Base-by-base conservation (phyloP, 805 yeast genomes). In the Candida morakotiae region DNA sequence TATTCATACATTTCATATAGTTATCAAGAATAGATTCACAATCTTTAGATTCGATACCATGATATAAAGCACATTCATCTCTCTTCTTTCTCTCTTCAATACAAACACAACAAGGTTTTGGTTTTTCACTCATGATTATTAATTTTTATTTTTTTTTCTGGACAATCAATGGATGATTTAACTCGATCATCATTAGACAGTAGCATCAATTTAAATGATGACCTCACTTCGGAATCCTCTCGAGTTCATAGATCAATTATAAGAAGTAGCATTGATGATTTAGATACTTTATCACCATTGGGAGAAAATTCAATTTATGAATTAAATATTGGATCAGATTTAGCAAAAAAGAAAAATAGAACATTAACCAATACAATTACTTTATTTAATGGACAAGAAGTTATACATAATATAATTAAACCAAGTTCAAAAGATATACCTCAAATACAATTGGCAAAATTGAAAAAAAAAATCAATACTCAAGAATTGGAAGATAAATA, bases 41-140 rank as follows among this genome's bases (percentile, higher is more conserved):
- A 51, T 87, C 82, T 22, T 81, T 87, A 31, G 85, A 71, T 14
- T 88, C 97, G 48, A 82, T 82, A 33, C 96, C 96, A 51, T 85
- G 79, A 48, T 77, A 64, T 45, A 91, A 71, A 39, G 91, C 66
- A 58, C 98, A 93, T 53, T 88, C 89, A 53, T 91, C 98, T 55
- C 98, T 76, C 17, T 65, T 58, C 43, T 82, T 73, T 63, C 87
- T 87, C 54, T 87, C 87, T 23, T 83, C 84, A 49, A 81, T 75
- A 62, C 98, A 93, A 16, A 91, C 98, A 56, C 98, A 91, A 64
- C 98, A 91, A 41, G 98, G 97, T 65, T 89, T 91, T 46, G 95
- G 95, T 56, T 87, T 82, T 36, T 52, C 51, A 20, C 41, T 36
- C 46, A 43, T 41, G 18, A 15, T 16, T 16, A 3, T 13, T n/a